phyloP scores from a whole-genome alignment of 148 eudicot genomes.

The Arctostaphylos glauca region DNA sequence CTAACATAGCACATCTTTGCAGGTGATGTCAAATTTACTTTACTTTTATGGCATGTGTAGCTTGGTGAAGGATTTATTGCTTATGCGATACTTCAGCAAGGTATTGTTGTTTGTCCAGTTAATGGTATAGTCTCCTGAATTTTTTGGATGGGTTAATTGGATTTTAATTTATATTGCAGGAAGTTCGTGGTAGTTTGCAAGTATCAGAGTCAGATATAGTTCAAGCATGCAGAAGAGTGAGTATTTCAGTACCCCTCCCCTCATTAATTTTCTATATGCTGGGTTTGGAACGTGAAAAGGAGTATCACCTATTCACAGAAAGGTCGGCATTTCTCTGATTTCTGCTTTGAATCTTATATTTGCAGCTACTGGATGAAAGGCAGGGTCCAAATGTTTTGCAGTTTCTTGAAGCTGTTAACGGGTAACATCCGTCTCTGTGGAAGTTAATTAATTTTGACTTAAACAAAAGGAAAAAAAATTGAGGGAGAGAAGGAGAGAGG shows the following conservation, averaged over 20 bases:
- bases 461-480: not conserved
- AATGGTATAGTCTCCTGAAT: not conserved
- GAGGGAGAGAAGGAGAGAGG: not conserved
- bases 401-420: slow-evolving; percentile 79
- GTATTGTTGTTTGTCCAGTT: slow-evolving; percentile 32
- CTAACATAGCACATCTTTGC: slow-evolving; percentile 24
- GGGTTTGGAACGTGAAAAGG: not conserved
- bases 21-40: slow-evolving; percentile 83
- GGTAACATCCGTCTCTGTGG: slow-evolving; percentile 33
- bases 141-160: not conserved
- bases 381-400: slow-evolving; percentile 69
- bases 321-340: slow-evolving; percentile 5
- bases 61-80: slow-evolving; percentile 76
- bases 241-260: slow-evolving; percentile 21
- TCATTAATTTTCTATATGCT: not conserved
- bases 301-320: not conserved
- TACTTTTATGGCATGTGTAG: slow-evolving; percentile 88
- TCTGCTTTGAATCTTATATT: slow-evolving; percentile 10
- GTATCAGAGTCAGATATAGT: slow-evolving; percentile 78
- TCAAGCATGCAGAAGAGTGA: slow-evolving; percentile 74
- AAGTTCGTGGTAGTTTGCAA: slow-evolving; percentile 60
- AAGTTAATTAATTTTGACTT: not conserved
- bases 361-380: slow-evolving; percentile 76
- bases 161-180: slow-evolving; percentile 41
- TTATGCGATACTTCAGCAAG: slow-evolving; percentile 91